Evolutionary conservation across 2,329 filamentous ascomycete genomes (phyloP).

Genomic region (Sporothrix pseudoabietina): DNA sequence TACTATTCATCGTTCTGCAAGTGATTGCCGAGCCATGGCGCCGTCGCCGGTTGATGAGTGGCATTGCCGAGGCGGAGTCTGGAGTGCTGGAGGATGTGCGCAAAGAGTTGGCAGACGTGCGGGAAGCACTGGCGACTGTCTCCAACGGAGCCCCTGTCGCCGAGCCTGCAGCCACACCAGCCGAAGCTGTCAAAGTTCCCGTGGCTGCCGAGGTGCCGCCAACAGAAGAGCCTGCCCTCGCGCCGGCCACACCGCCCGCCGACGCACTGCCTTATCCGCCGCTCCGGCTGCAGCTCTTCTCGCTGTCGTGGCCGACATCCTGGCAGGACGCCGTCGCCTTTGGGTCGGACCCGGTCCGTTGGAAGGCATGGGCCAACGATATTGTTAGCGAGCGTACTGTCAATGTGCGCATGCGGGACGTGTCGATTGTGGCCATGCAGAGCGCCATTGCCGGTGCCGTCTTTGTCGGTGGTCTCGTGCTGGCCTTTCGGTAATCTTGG

Average conservation of each 20-base stretch:
- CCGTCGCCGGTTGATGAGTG: slow-evolving; percentile 74
- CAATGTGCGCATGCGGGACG: slow-evolving; percentile 66
- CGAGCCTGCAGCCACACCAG: not conserved
- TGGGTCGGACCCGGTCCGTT: slow-evolving; percentile 48
- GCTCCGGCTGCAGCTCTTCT: not conserved
- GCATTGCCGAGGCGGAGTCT: slow-evolving; percentile 78
- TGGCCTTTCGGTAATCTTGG: slow-evolving; percentile 18
- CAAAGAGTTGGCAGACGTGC: slow-evolving; percentile 46
- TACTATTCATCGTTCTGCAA: slow-evolving; percentile 83
- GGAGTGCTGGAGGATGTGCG: slow-evolving; percentile 54
- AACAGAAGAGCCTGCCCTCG: not conserved
- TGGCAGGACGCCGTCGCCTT: slow-evolving; percentile 47
- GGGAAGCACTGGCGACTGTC: slow-evolving; percentile 37
- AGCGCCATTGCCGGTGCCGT: slow-evolving; percentile 65
- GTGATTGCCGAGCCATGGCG: slow-evolving; percentile 94
- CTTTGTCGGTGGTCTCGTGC: slow-evolving; percentile 26
- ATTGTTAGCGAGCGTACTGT: slow-evolving; percentile 67
- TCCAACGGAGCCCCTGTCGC: slow-evolving; percentile 18
- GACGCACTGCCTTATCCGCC: not conserved
- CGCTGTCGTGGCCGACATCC: slow-evolving; percentile 32
- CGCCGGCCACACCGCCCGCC: not conserved
- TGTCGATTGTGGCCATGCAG: slow-evolving; percentile 70
- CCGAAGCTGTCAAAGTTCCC: not conserved
- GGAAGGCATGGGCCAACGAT: slow-evolving; percentile 56
- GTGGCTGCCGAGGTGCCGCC: not conserved